phyloP scores from a whole-genome alignment of 177 flowering plant genomes.

The Vitis hybrid region DNA sequence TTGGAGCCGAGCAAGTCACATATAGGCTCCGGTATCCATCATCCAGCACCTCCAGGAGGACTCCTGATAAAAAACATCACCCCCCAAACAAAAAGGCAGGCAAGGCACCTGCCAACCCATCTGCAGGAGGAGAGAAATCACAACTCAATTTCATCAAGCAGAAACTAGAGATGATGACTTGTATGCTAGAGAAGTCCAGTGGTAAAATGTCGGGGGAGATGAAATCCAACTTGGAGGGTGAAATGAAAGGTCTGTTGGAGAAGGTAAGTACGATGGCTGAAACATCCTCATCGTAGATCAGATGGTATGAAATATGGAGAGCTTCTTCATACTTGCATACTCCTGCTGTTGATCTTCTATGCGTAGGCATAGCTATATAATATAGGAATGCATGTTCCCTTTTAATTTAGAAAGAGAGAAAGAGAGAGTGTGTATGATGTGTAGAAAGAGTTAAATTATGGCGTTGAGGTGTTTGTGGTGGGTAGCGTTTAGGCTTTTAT shows the following conservation, averaged over 20 bases:
- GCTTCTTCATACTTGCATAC: background rate
- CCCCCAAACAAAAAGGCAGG: conserved; percentile 8
- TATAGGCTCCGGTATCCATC: conserved; percentile 30
- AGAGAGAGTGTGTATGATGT: no score
- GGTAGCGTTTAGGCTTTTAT: background rate
- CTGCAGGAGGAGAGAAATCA: conserved; percentile 5
- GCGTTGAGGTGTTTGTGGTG: no score
- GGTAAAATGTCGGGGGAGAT: conserved; percentile 23
- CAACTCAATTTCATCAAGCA: conserved; percentile 25
- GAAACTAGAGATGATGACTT: conserved; percentile 31
- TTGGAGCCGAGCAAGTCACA: conserved; percentile 21
- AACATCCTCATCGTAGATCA: conserved; percentile 13
- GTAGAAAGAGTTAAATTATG: no score
- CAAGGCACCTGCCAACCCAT: conserved; percentile 7
- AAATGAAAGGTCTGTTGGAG: conserved; percentile 34
- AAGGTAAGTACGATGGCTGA: conserved; percentile 30
- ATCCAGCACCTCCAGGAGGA: conserved; percentile 7
- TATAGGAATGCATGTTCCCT: no score
- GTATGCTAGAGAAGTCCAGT: conserved; percentile 28
- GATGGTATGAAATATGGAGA: background rate
- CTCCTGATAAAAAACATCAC: conserved; percentile 3
- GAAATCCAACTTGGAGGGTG: conserved; percentile 29
- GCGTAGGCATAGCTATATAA: conserved; percentile 1
- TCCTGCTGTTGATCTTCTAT: background rate
- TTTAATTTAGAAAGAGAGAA: no score